A percentile compares a stretch with the other conserved stretches of the same genome.
These are phyloP conservation scores for Eutypa lata DNA, from an alignment of 2,329 filamentous ascomycete species.

Conservation along the genomic window DNA sequence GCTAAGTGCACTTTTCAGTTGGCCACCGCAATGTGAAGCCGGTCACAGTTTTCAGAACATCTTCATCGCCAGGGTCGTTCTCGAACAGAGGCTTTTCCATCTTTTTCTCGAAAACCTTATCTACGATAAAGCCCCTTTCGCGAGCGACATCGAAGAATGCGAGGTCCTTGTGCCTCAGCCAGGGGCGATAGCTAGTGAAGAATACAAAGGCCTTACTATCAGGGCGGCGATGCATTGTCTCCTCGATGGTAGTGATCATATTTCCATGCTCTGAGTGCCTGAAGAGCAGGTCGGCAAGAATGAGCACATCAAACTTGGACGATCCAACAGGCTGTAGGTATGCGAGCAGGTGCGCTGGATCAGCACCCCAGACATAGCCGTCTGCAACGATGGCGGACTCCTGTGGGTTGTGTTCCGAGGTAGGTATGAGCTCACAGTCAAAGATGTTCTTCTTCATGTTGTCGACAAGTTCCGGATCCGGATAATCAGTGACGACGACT, in stretches of 20 bases:
- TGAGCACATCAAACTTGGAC: slow-evolving; percentile 70
- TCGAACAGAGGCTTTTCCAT: slow-evolving; percentile 89
- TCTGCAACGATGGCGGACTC: slow-evolving; percentile 49
- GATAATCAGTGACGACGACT: slow-evolving; percentile 84
- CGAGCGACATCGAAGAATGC: slow-evolving; percentile 79
- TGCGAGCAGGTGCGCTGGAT: slow-evolving; percentile 54
- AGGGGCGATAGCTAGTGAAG: slow-evolving; percentile 91
- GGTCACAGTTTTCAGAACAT: slow-evolving; percentile 77
- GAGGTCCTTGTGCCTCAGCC: slow-evolving; percentile 81
- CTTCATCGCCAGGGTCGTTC: slow-evolving; percentile 80
- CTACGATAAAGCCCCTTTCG: slow-evolving; percentile 69
- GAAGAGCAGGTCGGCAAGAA: slow-evolving; percentile 87
- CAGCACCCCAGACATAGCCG: slow-evolving; percentile 82
- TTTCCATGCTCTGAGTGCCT: slow-evolving; percentile 84
- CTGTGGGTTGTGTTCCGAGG: slow-evolving; percentile 18
- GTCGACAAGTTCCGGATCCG: slow-evolving; percentile 76
- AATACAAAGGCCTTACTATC: slow-evolving; percentile 75
- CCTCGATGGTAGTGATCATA: slow-evolving; percentile 67
- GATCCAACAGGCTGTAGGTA: slow-evolving; percentile 44
- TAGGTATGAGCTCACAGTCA: slow-evolving; percentile 43
- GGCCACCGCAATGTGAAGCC: slow-evolving; percentile 73
- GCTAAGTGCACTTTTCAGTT: slow-evolving; percentile 27
- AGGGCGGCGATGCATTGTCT: slow-evolving; percentile 56
- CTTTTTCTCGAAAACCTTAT: slow-evolving; percentile 75
- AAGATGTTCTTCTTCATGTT: slow-evolving; percentile 77